Evolutionary conservation across 805 yeast species (phyloP), one percentile per base, ranked within the genome.

Genomic region (Candida krabiensis): DNA sequence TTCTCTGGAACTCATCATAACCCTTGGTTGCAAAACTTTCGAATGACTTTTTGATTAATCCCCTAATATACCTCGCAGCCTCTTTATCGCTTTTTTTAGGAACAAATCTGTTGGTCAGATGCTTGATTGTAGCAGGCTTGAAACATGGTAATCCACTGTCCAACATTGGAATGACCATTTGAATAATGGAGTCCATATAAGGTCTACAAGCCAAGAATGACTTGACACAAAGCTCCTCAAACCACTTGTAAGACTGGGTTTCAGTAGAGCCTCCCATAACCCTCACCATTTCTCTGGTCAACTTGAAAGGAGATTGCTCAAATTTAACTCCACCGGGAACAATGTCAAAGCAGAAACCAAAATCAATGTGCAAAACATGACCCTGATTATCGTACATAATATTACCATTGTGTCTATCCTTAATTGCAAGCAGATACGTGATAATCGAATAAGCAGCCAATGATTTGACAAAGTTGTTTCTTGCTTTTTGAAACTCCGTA

Each of bases 301-400:
- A 75, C 60, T 93, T 93, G 71, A 93, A 93, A 9, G 99, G 98
- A 1, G 96, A 96, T n/a, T 88, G 96, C 55, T 93, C 99, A 59
- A 93, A 95, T 55, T 83, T 87, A 33, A 93, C 97, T 24, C 99
- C 99, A 49, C 99, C 99, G 8, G 99, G 99, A 23, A 87, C 97
- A 61, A 93, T 93, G 66, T 93, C 99, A 60, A 93, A 95, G 55
- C 96, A 90, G 73, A 93, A 93, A 3, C 99, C 99, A 67, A 93
- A 93, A 66, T 93, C 99, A 63, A 95, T 87, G 63, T 93, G 99
- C 46, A 95, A 68, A 44, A 95, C 79, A 59, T 93, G 96, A 4
- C 99, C 99, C 54, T 86, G 84, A 43, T 83, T 87, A 58, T 93
- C 99, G 56, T 93, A 87, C 86, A 93, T 83, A 46, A 93, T 91